These are phyloP conservation scores for Lithospermum erythrorhizon DNA, from an alignment of 257 asterid genomes.

Conservation along the genomic window DNA sequence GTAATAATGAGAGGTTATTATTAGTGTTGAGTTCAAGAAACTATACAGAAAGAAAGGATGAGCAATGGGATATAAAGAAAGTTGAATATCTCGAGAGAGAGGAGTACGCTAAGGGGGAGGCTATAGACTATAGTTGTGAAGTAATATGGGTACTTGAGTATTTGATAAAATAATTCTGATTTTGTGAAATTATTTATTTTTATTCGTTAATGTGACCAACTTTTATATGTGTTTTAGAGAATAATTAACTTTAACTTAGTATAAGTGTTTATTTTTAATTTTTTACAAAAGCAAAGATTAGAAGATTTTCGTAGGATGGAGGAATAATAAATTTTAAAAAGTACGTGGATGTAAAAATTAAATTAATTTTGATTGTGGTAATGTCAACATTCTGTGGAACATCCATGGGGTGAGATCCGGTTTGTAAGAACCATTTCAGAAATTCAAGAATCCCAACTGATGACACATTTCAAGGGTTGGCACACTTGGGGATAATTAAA, in stretches of 20 bases:
- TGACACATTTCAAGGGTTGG: not conserved
- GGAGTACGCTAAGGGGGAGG: too few species aligned
- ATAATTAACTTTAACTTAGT: too few species aligned
- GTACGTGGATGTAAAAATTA: too few species aligned
- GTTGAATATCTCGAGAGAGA: not conserved
- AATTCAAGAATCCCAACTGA: conserved; percentile 1
- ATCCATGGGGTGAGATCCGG: conserved; percentile 28
- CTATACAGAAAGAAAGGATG: conserved; percentile 10
- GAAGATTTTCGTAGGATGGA: too few species aligned
- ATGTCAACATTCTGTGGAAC: conserved; percentile 33
- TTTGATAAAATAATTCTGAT: too few species aligned
- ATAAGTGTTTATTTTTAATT: too few species aligned
- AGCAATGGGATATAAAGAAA: not conserved
- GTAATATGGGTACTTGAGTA: not conserved
- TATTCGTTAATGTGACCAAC: too few species aligned
- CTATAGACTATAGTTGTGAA: not conserved
- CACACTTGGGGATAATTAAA: not conserved
- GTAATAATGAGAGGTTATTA: not conserved
- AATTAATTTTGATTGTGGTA: conserved; percentile 15
- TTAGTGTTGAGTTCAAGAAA: not conserved
- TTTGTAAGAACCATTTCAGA: conserved; percentile 12
- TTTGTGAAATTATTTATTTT: too few species aligned
- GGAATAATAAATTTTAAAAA: too few species aligned
- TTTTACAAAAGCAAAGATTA: too few species aligned
- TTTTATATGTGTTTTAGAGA: too few species aligned